Evolutionary conservation across 2,329 filamentous ascomycete genomes (phyloP), one percentile per base, ranked within the genome.

Genomic region (Fusarium sp.): DNA sequence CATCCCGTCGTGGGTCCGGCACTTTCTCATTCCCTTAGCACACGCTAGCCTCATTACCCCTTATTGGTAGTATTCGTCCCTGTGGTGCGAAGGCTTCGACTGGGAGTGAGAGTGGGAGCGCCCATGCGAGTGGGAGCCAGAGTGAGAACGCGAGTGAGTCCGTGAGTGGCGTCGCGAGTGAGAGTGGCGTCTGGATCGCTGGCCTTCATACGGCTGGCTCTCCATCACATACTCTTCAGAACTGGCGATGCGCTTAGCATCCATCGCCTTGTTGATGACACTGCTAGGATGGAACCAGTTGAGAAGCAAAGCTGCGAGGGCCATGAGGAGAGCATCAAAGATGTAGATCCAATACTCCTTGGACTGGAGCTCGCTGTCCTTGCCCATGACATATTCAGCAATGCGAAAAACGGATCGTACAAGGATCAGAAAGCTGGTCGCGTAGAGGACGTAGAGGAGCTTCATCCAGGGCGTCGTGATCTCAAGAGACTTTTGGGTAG

Each of bases 341-440:
- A 84, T 60, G 60, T 84, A 85, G 17, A 84, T 69, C 47, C 75
- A 81, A 38, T 71, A 78, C 71, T 85, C 83, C 43, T 83, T 79
- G 8, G 71, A 71, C 20, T 84, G 74, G 4, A 84, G 69, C 10
- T 79, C 80, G 2, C 81, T 82, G 12, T 80, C 77, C 20, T 78
- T 76, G 15, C 83, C 83, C 62, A 81, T 74, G 3, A 79, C 73
- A 66, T 86, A 87, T 74, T 87, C 86, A 20, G 85, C 78, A 4
- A 84, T 79, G 43, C 86, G 81, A 60, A 85, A 85, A 6, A 84
- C 67, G 6, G 82, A 85, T 66, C 86, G 79, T 9, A 86, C 76
- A 60, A 85, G 79, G 43, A 87, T 86, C 40, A 84, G 74, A 0
- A 78, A 54, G 56, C 80, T 80, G 9, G 78, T 71, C 2, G 66